phyloP scores from a whole-genome alignment of 176 grass and related monocot species.

The Echinochloa phyllopogon region DNA sequence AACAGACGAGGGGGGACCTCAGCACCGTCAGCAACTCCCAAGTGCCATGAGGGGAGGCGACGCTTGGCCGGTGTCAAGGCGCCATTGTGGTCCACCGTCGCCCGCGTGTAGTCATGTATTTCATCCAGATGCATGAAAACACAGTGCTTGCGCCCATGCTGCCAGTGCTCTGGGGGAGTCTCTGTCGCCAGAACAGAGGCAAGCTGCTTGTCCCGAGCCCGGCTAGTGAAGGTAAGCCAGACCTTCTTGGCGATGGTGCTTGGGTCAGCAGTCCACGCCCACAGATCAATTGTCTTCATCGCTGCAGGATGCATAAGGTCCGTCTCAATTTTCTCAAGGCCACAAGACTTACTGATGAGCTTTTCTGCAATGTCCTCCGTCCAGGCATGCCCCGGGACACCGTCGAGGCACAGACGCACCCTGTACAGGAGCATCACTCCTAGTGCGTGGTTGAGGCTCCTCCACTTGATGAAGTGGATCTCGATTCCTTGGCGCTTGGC shows the following conservation, averaged over 20 bases:
- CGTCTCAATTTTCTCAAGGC: neutral
- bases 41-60: neutral
- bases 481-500: neutral
- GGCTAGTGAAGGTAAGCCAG: neutral
- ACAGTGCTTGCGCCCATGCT: neutral
- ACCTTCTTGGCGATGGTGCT: neutral
- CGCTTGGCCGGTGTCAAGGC: neutral
- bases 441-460: rapidly evolving
- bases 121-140: neutral
- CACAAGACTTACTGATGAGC: neutral
- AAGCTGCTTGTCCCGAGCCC: neutral
- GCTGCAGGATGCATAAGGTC: neutral
- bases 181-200: neutral
- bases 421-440: rapidly evolving
- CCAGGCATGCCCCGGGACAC: neutral
- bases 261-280: neutral
- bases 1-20: neutral
- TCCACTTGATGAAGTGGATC: neutral
- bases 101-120: neutral
- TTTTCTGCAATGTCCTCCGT: neutral
- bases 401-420: neutral
- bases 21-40: neutral
- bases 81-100: neutral
- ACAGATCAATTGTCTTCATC: neutral
- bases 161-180: neutral